Evolutionary conservation across 768 basidiomycete species (phyloP).

Genomic region (Leccinellum luteum): DNA sequence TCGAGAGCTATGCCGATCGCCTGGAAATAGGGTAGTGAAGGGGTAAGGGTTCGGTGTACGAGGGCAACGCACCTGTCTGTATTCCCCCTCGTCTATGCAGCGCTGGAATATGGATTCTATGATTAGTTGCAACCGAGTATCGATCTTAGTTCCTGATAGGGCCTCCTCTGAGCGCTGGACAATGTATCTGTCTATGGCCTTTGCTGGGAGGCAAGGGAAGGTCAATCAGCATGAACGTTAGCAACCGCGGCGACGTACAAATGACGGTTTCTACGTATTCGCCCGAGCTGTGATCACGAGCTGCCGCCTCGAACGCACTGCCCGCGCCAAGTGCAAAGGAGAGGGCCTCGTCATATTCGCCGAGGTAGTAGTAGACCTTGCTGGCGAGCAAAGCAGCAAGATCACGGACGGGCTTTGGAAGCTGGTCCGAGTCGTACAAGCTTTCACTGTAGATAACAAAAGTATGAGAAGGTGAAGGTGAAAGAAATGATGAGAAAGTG

Average conservation of each 20-base stretch:
- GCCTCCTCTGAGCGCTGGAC: slow-evolving; percentile 58
- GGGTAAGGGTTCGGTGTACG: not conserved
- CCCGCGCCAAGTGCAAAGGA: slow-evolving; percentile 93
- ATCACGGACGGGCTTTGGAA: slow-evolving; percentile 71
- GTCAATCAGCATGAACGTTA: not conserved
- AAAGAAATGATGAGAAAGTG: slow-evolving; percentile 8
- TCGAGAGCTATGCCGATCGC: slow-evolving; percentile 96
- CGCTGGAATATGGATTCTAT: slow-evolving; percentile 88
- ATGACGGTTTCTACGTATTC: slow-evolving; percentile 96
- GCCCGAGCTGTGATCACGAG: slow-evolving; percentile 57
- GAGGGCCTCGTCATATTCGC: slow-evolving; percentile 92
- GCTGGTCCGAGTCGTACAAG: slow-evolving; percentile 79
- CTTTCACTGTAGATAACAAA: slow-evolving; percentile 62
- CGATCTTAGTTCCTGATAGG: slow-evolving; percentile 57
- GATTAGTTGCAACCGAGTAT: slow-evolving; percentile 74
- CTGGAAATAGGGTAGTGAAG: slow-evolving; percentile 37
- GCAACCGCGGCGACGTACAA: slow-evolving; percentile 53
- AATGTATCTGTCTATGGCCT: slow-evolving; percentile 94
- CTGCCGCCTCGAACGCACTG: slow-evolving; percentile 76
- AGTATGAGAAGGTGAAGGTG: slow-evolving; percentile 9
- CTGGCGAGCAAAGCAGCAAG: slow-evolving; percentile 91
- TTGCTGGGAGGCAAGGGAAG: slow-evolving; percentile 52
- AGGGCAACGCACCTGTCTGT: slow-evolving; percentile 66
- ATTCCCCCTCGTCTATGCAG: slow-evolving; percentile 87
- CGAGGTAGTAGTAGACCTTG: slow-evolving; percentile 97